Base-by-base conservation (phyloP, 2,329 filamentous ascomycete species). In the Arthrinium puccinioides region DNA sequence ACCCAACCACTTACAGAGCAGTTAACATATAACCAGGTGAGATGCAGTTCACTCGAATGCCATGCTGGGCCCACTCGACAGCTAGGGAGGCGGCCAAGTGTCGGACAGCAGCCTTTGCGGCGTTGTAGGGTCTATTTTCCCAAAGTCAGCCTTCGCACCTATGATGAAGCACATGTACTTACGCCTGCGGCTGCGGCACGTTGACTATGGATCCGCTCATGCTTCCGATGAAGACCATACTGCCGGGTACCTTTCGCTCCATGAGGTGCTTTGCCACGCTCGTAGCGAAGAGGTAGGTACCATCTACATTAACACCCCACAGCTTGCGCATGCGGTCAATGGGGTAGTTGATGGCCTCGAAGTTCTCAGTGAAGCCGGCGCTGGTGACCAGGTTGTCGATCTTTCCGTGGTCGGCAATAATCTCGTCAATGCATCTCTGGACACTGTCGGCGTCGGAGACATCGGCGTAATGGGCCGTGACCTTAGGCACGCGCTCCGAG, bases 281-380 rank as follows among this genome's bases (percentile, higher is more conserved):
- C 18, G 82, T 83, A 4, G 89, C 86, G 56, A 90, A 95, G 24
- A 95, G 70, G 59, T 94, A 96, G 38, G 89, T 94, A 16, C 90
- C 90, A 53, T 81, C 87, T 2, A 97, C 88, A 48, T 96, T 95
- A 56, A 96, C 90, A 34, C 79, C 81, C 87, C 87, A 96, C 13
- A 97, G 79, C 70, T 94, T 94, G 62, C 89, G 80, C 63, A 96
- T 82, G 47, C 89, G 84, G 50, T 95, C 87, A 49, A 89, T 79
- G 1, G 89, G 89, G 65, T 97, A 97, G 49, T 82, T 80, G 53
- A 89, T 84, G 32, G 90, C 90, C 53, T 94, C 84, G 55, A 88
- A 94, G 69, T 96, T 96, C 69, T 96, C 90, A 11, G 87, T 92
- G 67, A 97, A 95, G 31, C 90, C 90, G 34, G 90, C 90, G n/a